phyloP scores from a whole-genome alignment of 2,329 filamentous ascomycete species.

The Trichoderma harzianum region DNA sequence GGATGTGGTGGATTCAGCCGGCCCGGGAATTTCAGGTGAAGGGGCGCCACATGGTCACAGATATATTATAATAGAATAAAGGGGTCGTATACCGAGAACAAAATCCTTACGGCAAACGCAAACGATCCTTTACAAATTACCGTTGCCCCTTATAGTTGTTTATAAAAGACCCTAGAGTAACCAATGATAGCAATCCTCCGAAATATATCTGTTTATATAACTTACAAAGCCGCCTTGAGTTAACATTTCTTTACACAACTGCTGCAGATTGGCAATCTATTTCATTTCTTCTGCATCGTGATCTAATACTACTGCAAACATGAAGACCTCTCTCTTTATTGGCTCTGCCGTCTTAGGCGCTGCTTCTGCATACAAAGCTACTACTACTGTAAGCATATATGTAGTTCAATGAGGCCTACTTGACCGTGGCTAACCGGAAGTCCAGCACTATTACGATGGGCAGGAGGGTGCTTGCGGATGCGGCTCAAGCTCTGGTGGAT shows the following conservation, averaged over 20 bases:
- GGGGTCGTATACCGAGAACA: neutral
- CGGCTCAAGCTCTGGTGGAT: conserved; percentile 1
- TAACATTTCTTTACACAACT: neutral
- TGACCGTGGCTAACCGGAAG: neutral
- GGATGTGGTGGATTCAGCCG: neutral
- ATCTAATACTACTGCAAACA: neutral
- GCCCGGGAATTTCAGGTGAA: neutral
- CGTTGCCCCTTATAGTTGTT: neutral
- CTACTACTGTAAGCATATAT: neutral
- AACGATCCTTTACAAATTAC: neutral
- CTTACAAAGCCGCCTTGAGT: neutral
- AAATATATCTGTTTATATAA: neutral
- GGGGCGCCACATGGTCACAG: neutral
- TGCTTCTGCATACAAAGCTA: conserved; percentile 1
- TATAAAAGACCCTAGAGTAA: neutral
- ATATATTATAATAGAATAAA: neutral
- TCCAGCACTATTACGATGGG: conserved; percentile 4
- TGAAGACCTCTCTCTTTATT: neutral
- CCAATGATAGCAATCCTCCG: neutral
- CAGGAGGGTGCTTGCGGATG: conserved; percentile 6
- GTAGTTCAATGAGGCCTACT: neutral
- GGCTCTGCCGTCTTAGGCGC: neutral
- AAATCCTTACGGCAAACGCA: too few species aligned
- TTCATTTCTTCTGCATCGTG: neutral
- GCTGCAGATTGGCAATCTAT: neutral